A percentile compares a stretch with the other conserved stretches of the same genome.
Evolutionary conservation across 352 stramenopile genomes (phyloP).

Genomic region (Ochromonadaceae sp.): DNA sequence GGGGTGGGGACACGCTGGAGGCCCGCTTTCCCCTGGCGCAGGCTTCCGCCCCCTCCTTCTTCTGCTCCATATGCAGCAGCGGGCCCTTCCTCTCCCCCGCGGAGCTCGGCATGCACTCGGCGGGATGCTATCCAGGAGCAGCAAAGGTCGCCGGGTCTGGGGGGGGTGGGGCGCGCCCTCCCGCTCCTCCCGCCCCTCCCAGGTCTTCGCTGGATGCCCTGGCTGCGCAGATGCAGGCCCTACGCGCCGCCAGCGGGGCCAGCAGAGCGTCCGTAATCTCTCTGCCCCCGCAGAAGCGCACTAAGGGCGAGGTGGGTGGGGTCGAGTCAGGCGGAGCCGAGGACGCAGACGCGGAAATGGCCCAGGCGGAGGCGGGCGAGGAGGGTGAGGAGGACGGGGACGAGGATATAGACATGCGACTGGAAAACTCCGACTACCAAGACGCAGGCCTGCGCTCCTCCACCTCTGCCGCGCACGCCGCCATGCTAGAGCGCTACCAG

Average conservation of each 20-base stretch:
- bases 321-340: too few relatives aligned
- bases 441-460: too few relatives aligned
- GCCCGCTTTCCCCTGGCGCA: too few relatives aligned
- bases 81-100: not conserved
- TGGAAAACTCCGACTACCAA: too few relatives aligned
- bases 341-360: not conserved
- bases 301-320: too few relatives aligned
- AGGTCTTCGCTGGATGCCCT: not conserved
- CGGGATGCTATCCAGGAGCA: too few relatives aligned
- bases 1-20: too few relatives aligned
- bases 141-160: too few relatives aligned
- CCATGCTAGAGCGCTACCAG: conserved; percentile 19
- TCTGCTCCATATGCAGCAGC: not conserved
- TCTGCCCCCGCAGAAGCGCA: not conserved
- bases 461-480: not conserved
- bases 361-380: not conserved
- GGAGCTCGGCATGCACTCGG: not conserved
- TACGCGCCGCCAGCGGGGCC: not conserved
- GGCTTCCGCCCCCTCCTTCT: too few relatives aligned
- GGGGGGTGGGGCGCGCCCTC: too few relatives aligned
- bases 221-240: not conserved
- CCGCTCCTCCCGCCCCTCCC: not conserved
- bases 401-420: not conserved
- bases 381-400: not conserved
- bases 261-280: not conserved